These are phyloP conservation scores for Prototheca wickerhamii DNA, from an alignment of 163 green algal genomes.

Conservation along the genomic window DNA sequence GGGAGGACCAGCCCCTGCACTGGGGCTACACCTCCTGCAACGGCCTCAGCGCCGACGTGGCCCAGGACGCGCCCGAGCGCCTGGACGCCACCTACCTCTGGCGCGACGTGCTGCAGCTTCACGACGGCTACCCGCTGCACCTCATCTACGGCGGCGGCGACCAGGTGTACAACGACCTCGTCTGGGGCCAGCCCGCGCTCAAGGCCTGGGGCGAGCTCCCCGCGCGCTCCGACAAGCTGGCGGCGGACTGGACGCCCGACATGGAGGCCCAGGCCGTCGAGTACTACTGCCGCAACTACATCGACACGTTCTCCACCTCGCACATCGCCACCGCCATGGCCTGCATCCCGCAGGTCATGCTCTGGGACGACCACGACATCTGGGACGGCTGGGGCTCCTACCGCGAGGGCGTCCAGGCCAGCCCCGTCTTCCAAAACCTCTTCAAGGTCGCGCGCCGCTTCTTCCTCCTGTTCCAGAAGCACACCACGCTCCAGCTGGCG, in stretches of 20 bases:
- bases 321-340: conserved; percentile 28
- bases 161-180: conserved; percentile 59
- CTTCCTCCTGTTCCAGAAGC: conserved; percentile 72
- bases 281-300: conserved; percentile 50
- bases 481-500: conserved; percentile 37
- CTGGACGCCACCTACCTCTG: conserved; percentile 40
- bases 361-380: conserved; percentile 71
- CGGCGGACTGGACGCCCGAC: conserved; percentile 15
- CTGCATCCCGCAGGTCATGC: conserved; percentile 48
- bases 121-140: conserved; percentile 42
- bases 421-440: conserved; percentile 49
- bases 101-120: conserved; percentile 40
- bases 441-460: conserved; percentile 52
- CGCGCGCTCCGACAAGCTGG: conserved; percentile 18
- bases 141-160: conserved; percentile 48
- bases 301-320: conserved; percentile 21
- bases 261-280: conserved; percentile 21
- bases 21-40: conserved; percentile 48
- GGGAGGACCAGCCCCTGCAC: conserved; percentile 22
- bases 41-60: conserved; percentile 23
- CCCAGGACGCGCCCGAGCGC: conserved; percentile 6
- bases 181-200: conserved; percentile 32
- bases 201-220: conserved; percentile 6
- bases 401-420: conserved; percentile 40
- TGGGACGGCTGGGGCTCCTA: conserved; percentile 36